Conservation (phyloP, 139 green algal species). For the Gonium pectorale region DNA sequence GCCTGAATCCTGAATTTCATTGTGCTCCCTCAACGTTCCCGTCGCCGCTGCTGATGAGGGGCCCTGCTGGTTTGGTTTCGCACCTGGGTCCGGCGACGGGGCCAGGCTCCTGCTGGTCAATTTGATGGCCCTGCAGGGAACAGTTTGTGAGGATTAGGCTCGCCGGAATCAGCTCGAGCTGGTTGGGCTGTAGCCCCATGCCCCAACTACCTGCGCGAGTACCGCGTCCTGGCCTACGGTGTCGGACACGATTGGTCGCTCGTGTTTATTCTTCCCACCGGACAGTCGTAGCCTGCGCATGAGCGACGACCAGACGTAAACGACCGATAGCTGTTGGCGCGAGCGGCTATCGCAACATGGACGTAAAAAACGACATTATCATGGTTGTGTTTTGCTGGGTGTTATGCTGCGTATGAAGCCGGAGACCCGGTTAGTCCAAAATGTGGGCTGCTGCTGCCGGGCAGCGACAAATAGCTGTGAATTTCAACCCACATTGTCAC, state of each 20-base stretch:
- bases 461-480: not conserved
- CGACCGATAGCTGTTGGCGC: not conserved
- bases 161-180: not conserved
- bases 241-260: not conserved
- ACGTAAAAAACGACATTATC: not conserved
- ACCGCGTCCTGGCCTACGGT: not conserved
- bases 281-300: constrained; percentile 19
- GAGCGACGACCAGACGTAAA: no score
- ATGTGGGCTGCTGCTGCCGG: not conserved
- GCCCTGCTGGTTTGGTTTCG: no score
- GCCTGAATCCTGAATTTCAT: no score
- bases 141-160: not conserved
- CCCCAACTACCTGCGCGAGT: constrained; percentile 17
- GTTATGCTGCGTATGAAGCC: no score
- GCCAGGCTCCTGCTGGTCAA: constrained; percentile 1
- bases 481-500: no score
- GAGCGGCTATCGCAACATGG: not conserved
- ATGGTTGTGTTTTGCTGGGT: no score
- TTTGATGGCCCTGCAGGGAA: not conserved
- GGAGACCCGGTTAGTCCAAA: not conserved
- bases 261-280: constrained; percentile 6
- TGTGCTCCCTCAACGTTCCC: no score
- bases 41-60: no score
- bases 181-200: constrained; percentile 12
- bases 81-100: not conserved